Percentiles rank a stretch among this genome's conserved stretches.
Conservation (phyloP, 2,329 filamentous ascomycete species). For the Helicocarpus griseus region DNA sequence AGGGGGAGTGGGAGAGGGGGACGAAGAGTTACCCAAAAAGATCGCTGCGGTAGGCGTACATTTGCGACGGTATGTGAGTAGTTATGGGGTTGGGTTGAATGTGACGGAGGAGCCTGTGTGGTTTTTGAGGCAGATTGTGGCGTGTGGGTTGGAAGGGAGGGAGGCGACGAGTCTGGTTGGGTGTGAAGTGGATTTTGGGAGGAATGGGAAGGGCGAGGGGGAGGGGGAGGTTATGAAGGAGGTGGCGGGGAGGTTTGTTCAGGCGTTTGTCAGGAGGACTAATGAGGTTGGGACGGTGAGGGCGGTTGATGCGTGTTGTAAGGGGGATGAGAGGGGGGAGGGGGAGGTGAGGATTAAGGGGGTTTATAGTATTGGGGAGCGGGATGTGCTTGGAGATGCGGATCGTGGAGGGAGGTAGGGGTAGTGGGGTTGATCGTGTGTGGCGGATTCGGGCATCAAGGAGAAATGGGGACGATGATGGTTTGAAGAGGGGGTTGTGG, state of each 20-base stretch:
- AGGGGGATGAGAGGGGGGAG: constrained; percentile 22
- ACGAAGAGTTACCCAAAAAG: constrained; percentile 45
- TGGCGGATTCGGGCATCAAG: not conserved
- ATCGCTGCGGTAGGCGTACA: constrained; percentile 92
- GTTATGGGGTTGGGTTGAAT: constrained; percentile 68
- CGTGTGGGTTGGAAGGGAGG: constrained; percentile 76
- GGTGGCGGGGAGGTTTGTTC: constrained; percentile 28
- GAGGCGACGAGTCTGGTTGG: constrained; percentile 63
- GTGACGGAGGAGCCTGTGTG: constrained; percentile 50
- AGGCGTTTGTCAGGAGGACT: constrained; percentile 28
- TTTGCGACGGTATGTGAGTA: constrained; percentile 70
- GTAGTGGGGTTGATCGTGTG: too few species aligned
- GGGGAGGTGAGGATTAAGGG: constrained; percentile 28
- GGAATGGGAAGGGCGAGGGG: constrained; percentile 38
- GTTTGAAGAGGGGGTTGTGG: not conserved
- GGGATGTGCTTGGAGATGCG: constrained; percentile 18
- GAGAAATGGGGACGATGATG: not conserved
- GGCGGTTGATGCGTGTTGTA: not conserved
- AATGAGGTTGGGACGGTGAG: constrained; percentile 16
- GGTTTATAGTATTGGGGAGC: constrained; percentile 29
- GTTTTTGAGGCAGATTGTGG: constrained; percentile 65
- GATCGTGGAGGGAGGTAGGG: not conserved
- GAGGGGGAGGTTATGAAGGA: constrained; percentile 24
- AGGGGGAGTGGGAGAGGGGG: constrained; percentile 20
- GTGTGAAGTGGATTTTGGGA: constrained; percentile 30